Conservation (phyloP, 306 rosid genomes). For the Quercus cerris region DNA sequence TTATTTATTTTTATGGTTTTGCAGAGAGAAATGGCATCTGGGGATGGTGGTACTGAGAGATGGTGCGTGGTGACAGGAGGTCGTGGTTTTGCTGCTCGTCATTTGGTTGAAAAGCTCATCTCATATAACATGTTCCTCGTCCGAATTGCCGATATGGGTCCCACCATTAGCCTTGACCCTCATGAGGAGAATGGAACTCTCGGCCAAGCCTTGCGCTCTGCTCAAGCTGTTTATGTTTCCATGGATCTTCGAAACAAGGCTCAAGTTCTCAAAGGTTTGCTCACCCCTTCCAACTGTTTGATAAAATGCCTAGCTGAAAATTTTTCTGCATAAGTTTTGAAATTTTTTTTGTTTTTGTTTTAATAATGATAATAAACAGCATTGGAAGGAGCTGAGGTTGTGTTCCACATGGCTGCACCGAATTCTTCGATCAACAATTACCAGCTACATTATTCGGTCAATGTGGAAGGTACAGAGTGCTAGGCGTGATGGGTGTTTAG, state of each 20-base stretch:
- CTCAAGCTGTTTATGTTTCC: conserved; percentile 63
- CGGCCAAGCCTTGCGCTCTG: conserved; percentile 66
- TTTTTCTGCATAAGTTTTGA: background rate
- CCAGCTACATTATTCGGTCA: conserved; percentile 84
- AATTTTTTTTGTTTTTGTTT: background rate
- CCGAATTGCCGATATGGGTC: conserved; percentile 74
- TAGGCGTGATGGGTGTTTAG: background rate
- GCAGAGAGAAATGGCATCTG: conserved; percentile 38
- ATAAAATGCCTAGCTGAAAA: background rate
- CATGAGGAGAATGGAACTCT: conserved; percentile 62
- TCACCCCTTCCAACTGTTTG: background rate
- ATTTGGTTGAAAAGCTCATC: conserved; percentile 78
- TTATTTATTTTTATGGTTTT: background rate
- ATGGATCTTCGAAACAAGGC: conserved; percentile 75
- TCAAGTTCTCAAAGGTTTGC: conserved; percentile 60
- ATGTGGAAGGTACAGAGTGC: conserved; percentile 63
- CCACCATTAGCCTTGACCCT: conserved; percentile 57
- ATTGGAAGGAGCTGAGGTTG: conserved; percentile 78
- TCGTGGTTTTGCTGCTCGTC: conserved; percentile 94
- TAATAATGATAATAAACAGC: conserved; percentile 31
- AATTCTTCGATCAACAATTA: conserved; percentile 75
- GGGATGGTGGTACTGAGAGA: conserved; percentile 22
- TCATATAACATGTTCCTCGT: conserved; percentile 42
- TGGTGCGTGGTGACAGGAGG: conserved; percentile 98
- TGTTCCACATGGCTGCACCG: conserved; percentile 98